Percentiles rank a stretch among this genome's conserved stretches.
Evolutionary conservation across 2,329 filamentous ascomycete species (phyloP).

Genomic region (Colletotrichum coccodes): DNA sequence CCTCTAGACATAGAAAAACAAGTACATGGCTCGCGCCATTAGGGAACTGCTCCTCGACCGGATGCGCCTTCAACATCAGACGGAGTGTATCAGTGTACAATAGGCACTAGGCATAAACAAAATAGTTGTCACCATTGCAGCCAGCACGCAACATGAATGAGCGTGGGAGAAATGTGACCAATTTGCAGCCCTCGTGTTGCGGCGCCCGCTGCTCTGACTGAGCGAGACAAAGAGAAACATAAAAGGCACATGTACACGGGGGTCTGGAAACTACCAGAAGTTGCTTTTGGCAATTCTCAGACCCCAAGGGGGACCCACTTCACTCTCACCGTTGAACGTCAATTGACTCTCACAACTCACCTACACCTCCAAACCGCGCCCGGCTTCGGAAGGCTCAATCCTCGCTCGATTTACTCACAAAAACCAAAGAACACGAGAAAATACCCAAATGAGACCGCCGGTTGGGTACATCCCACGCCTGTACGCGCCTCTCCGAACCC

Average conservation of each 20-base stretch:
- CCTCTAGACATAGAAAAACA: background rate
- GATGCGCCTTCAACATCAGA: background rate
- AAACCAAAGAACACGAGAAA: background rate
- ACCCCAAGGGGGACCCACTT: conserved; percentile 14
- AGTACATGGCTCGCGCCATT: background rate
- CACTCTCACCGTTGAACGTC: background rate
- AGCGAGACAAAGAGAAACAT: background rate
- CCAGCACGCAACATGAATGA: background rate
- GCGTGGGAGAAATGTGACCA: background rate
- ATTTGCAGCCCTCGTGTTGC: background rate
- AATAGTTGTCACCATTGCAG: background rate
- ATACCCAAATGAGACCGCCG: conserved; percentile 17
- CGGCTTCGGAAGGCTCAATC: conserved; percentile 3
- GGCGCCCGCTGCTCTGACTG: background rate
- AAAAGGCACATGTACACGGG: background rate
- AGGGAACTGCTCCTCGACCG: background rate
- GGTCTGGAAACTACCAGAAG: conserved; percentile 20
- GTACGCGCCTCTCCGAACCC: conserved; percentile 11
- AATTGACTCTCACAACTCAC: conserved; percentile 6
- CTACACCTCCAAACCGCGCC: background rate
- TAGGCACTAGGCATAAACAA: background rate
- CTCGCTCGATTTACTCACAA: background rate
- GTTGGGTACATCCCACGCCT: conserved; percentile 13
- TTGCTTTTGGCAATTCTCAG: background rate
- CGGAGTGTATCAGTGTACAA: background rate